A percentile compares a stretch with the other conserved stretches of the same genome.
Evolutionary conservation across 2,329 filamentous ascomycete species (phyloP).

Genomic region (Aspergillus ibericus): DNA sequence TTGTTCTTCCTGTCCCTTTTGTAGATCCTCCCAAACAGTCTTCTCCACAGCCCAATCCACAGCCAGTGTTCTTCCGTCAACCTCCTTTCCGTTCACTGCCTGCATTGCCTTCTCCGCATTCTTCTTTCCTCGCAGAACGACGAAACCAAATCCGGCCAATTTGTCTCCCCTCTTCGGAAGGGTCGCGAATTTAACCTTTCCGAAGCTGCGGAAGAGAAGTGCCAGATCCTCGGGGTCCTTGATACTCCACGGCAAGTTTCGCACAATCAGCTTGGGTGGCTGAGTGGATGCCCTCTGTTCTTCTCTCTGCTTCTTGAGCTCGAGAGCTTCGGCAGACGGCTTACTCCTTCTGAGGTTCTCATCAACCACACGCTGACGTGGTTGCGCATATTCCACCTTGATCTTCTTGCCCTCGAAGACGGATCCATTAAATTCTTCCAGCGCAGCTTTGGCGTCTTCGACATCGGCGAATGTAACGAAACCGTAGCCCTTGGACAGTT

Average conservation of each 20-base stretch:
- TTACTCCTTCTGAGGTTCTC: conserved; percentile 48
- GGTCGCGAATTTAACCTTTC: conserved; percentile 85
- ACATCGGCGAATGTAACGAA: conserved; percentile 96
- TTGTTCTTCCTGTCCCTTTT: conserved; percentile 44
- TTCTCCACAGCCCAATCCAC: conserved; percentile 98
- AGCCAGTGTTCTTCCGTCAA: conserved; percentile 84
- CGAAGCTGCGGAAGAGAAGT: conserved; percentile 79
- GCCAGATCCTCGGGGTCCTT: conserved; percentile 80
- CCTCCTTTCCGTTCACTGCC: conserved; percentile 80
- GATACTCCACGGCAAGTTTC: conserved; percentile 95
- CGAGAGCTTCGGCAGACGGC: conserved; percentile 36
- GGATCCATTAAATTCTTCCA: conserved; percentile 76
- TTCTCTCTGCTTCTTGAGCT: conserved; percentile 49
- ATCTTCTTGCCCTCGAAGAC: conserved; percentile 78
- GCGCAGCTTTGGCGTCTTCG: conserved; percentile 81
- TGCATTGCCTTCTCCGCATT: conserved; percentile 89
- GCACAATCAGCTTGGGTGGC: conserved; percentile 77
- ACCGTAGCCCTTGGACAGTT: conserved; percentile 85
- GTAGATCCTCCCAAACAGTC: conserved; percentile 72
- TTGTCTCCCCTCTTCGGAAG: conserved; percentile 73
- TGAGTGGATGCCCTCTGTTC: conserved; percentile 61
- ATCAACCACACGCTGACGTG: conserved; percentile 69
- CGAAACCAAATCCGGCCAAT: conserved; percentile 87
- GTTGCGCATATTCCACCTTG: conserved; percentile 82
- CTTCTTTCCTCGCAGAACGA: conserved; percentile 81